Evolutionary conservation across 1,284 basidiomycete species (phyloP).

Genomic region (Lentinula novae-zelandiae): DNA sequence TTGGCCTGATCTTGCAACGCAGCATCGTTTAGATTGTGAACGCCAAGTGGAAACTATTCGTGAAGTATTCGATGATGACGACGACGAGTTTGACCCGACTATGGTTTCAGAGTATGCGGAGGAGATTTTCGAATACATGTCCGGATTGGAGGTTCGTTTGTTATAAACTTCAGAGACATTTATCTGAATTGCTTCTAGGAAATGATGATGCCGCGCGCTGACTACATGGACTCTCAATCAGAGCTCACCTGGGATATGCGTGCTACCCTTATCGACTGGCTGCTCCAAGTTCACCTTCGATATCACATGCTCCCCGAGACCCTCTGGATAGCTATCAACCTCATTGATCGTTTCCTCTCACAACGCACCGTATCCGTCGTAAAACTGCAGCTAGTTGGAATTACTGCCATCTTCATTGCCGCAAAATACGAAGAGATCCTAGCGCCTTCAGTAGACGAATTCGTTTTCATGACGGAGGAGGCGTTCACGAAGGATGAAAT

Average conservation of each 20-base stretch:
- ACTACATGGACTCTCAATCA: constrained; percentile 93
- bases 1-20: constrained; percentile 70
- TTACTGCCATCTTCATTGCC: constrained; percentile 97
- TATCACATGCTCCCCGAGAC: constrained; percentile 99
- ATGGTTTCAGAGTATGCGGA: constrained; percentile 99
- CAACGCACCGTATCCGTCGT: constrained; percentile 88
- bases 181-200: constrained; percentile 44
- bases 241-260: constrained; percentile 98
- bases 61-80: constrained; percentile 71
- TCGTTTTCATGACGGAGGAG: constrained; percentile 96
- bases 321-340: constrained; percentile 96
- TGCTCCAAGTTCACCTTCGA: constrained; percentile 94
- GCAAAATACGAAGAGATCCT: constrained; percentile 99
- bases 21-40: constrained; percentile 51
- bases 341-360: constrained; percentile 96
- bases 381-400: constrained; percentile 97
- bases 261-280: constrained; percentile 95
- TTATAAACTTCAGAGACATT: constrained; percentile 3
- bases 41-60: constrained; percentile 66
- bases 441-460: constrained; percentile 91
- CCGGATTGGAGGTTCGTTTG: constrained; percentile 74
- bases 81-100: constrained; percentile 87
- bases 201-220: constrained; percentile 86
- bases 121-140: constrained; percentile 98
- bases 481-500: constrained; percentile 95